Conservation (phyloP, 441 rosid species). For the Bocquillonia castaneifolia region DNA sequence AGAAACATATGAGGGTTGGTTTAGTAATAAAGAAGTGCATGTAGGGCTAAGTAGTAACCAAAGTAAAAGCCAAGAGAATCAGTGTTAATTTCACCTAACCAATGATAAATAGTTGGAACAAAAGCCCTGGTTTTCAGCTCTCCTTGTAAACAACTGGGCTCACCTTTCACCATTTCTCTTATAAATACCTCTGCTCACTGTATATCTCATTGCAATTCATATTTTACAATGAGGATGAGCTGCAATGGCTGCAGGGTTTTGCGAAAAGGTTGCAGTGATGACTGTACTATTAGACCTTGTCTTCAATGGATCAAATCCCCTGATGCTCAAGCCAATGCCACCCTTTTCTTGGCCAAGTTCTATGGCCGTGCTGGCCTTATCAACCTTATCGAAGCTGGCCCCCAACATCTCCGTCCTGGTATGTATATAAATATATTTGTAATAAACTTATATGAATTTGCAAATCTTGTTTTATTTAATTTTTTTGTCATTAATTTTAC, state of each 20-base stretch:
- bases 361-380: conserved; percentile 60
- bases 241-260: conserved; percentile 58
- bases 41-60: conserved; percentile 31
- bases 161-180: conserved; percentile 18
- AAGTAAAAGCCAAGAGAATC: conserved; percentile 11
- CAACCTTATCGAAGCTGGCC: conserved; percentile 47
- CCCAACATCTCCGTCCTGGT: conserved; percentile 44
- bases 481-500: background rate
- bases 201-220: conserved; percentile 10
- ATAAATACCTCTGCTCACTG: conserved; percentile 25
- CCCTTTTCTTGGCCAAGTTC: conserved; percentile 55
- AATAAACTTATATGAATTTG: too few relatives aligned
- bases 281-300: conserved; percentile 45
- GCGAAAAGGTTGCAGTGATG: conserved; percentile 49
- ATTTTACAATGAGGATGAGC: conserved; percentile 41
- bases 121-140: conserved; percentile 36
- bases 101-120: conserved; percentile 21
- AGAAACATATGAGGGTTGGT: conserved; percentile 9
- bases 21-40: conserved; percentile 45
- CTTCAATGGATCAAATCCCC: conserved; percentile 50
- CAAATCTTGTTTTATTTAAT: background rate
- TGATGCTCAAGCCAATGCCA: conserved; percentile 52
- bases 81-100: conserved; percentile 30
- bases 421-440: too few relatives aligned
- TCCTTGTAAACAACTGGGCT: conserved; percentile 15